Base-by-base conservation (phyloP, 371 early-diverging fungal species). In the Mortierella sp. region DNA sequence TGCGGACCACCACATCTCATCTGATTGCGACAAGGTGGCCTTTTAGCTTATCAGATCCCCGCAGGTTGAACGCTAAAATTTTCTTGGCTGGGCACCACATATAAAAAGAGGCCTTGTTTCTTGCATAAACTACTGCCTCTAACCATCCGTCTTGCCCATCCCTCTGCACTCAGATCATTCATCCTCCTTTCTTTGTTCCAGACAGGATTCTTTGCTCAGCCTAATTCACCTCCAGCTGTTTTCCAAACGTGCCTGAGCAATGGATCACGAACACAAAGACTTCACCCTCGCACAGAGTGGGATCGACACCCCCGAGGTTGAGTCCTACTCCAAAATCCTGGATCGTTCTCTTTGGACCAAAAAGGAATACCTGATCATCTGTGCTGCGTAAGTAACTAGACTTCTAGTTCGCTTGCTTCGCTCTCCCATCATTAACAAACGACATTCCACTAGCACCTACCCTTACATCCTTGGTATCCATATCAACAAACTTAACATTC, bases 301-400 rank as follows among this genome's bases (percentile, higher is more conserved):
- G 26, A 28, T 24, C 44, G 44, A 70, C 42, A 52, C 45, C 34
- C 77, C 77, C 57, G 72, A 70, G 34, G 48, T 44, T 16, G 72
- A 72, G 48, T 48, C 72, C 31, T 71, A 57, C 54, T 77, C 78
- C 42, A 31, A 72, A 48, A 72, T 77, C 72, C 34, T 77, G 38
- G 78, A 77, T 58, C 72, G 72, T 58, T 77, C 78, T 28, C 48
- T 72, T 45, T 77, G 78, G 78, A 72, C 72, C 45, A 31, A 31
- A 16, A 77, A 72, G n/a, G 78, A 77, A 34, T 77, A 38, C 58
- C 26, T 70, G 77, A 48, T 71, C 70, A 21, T 77, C 44, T 44
- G 16, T 70, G 70, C 77, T 42, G 77, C 55, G 77, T 77, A 77
- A 13, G 54, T 6, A 54, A 54, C 54, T 54, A 11, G 21, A 54